Conservation (phyloP, 805 yeast genomes). For the Soucietia sequanensis region DNA sequence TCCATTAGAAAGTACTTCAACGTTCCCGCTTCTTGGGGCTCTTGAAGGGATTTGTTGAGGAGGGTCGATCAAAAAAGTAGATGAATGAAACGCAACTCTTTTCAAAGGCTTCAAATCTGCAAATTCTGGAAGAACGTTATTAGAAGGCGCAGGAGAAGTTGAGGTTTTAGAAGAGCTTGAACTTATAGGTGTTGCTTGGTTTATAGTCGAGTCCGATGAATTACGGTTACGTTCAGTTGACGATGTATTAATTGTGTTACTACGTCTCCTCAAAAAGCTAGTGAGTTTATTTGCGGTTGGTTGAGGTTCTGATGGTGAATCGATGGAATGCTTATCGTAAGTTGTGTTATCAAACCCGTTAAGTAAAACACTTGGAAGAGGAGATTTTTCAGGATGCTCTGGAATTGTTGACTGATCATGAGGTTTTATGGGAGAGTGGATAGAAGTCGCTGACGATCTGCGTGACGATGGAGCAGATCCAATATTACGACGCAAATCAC, state of each 20-base stretch:
- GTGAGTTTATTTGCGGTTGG: conserved; percentile 19
- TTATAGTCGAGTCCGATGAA: background rate
- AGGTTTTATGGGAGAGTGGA: background rate
- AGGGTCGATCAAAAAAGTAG: conserved; percentile 42
- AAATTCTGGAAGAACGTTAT: conserved; percentile 26
- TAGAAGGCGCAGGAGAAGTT: background rate
- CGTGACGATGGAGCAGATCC: no score
- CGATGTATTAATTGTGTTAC: conserved; percentile 7
- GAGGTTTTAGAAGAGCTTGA: conserved; percentile 18
- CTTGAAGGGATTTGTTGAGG: conserved; percentile 94
- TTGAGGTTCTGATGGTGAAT: conserved; percentile 2
- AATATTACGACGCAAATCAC: conserved; percentile 17
- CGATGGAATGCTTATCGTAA: conserved; percentile 5
- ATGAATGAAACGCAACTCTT: conserved; percentile 42
- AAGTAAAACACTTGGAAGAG: conserved; percentile 17
- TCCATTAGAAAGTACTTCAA: conserved; percentile 54
- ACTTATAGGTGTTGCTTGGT: no score
- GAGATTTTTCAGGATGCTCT: conserved; percentile 7
- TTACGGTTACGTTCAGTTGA: conserved; percentile 16
- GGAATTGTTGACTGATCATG: conserved; percentile 4
- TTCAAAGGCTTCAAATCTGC: conserved; percentile 34
- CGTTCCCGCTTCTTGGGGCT: conserved; percentile 78
- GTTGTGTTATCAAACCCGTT: conserved; percentile 14
- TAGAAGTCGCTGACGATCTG: conserved; percentile 10
- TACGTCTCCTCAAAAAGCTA: conserved; percentile 28